A percentile compares a stretch with the other conserved stretches of the same genome.
These are phyloP conservation scores for Cymbidium sinense DNA, from an alignment of 106 monocot genomes.

Conservation along the genomic window DNA sequence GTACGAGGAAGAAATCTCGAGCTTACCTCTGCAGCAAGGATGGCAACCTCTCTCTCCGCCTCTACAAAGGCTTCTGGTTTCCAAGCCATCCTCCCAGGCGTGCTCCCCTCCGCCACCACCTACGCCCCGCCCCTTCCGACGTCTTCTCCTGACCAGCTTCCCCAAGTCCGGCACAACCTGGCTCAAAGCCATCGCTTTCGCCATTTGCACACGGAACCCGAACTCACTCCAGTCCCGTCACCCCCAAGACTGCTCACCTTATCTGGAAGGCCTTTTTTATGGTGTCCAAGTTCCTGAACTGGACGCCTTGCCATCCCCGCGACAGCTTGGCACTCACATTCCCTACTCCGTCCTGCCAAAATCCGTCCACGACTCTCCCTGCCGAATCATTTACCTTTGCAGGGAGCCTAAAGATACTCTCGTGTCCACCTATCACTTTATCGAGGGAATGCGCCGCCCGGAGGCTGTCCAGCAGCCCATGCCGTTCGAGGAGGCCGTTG, in stretches of 20 bases:
- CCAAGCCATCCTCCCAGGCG: background rate
- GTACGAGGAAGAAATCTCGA: background rate
- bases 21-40: background rate
- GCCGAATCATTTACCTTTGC: constrained; percentile 32
- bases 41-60: background rate
- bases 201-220: background rate
- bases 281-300: background rate
- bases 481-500: constrained; percentile 1
- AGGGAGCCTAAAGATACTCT: constrained; percentile 32
- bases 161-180: constrained; percentile 10
- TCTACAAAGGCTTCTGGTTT: constrained; percentile 3
- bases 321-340: constrained; percentile 4
- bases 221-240: background rate
- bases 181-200: constrained; percentile 19
- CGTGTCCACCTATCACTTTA: constrained; percentile 27
- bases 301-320: constrained; percentile 7
- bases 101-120: background rate
- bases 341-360: constrained; percentile 8
- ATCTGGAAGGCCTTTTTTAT: background rate
- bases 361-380: constrained; percentile 16
- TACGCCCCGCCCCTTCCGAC: background rate
- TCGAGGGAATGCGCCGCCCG: background rate
- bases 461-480: background rate
- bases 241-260: constrained; percentile 10
- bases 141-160: background rate